Base-by-base conservation (phyloP, 202 grass and related monocot species). In the Carex sylvatica region DNA sequence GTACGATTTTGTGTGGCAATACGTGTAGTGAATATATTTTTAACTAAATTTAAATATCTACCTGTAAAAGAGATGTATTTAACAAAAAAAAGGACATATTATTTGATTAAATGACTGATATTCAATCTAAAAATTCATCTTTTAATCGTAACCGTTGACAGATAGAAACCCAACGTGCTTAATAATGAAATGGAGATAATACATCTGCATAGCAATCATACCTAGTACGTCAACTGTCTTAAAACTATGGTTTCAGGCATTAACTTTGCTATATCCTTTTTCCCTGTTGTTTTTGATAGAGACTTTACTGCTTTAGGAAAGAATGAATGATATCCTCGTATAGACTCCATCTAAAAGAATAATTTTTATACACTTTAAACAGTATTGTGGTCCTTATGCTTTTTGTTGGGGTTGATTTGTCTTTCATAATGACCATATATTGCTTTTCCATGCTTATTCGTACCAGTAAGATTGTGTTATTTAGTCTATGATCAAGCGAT, bases 401-500 rank as follows among this genome's bases (percentile, higher is more conserved):
- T 66, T 6, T 66, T 66, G 4, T 70, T n/a, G 71, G 71, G 44
- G 44, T 30, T 24, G 26, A 53, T 53, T 7, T 12, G 28, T 22
- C 28, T 74, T 74, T 74, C 11, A 16, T 28, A 26, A 52, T 9
- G 70, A 74, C 70, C 20, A 51, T 12, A 52, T 52, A 52, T 74
- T 74, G 15, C 24, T 30, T 9, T 13, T n/a, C 62, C 79, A 81
- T 46, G 61, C 78, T 46, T 63, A 18, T 36, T 38, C 3, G 54
- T 31, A 81, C 15, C 72, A 51, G 62, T 54, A 81, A 10, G 16
- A 49, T 28, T 53, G 40, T 51, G 79, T 67, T 81, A 52, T 65
- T 63, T 51, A 64, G 61, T 47, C 12, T 81, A 19, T 79, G 31
- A 64, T 80, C 33, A 64, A 80, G 42, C 14, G 6, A 81, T 54